These are phyloP conservation scores for Favolaschia claudopus DNA, from an alignment of 768 basidiomycete species.

Conservation along the genomic window DNA sequence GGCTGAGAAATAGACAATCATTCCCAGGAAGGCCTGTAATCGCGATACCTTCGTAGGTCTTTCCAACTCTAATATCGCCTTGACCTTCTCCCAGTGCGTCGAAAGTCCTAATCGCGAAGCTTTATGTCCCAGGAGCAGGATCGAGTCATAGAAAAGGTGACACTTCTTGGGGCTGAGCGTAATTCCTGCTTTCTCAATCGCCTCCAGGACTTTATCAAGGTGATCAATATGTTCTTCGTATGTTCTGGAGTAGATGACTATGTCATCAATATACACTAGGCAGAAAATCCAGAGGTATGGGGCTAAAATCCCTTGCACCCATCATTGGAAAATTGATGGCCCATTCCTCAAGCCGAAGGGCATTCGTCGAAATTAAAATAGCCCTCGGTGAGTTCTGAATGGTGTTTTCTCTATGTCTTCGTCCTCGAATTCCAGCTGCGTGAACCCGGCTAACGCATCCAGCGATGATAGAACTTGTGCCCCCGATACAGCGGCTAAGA, in stretches of 20 bases:
- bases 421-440: too few species aligned
- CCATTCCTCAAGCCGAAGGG: too few species aligned
- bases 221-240: constrained; percentile 1
- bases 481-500: neutral
- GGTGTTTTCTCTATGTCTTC: too few species aligned
- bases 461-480: neutral
- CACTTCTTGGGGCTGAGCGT: constrained; percentile 1
- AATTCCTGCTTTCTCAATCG: constrained; percentile 20
- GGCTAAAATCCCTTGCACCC: neutral
- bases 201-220: constrained; percentile 18
- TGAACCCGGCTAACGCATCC: too few species aligned
- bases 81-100: constrained; percentile 14
- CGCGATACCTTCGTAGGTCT: neutral
- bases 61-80: constrained; percentile 1
- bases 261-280: constrained; percentile 1
- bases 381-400: too few species aligned
- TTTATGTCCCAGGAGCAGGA: constrained; percentile 2
- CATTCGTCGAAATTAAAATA: too few species aligned
- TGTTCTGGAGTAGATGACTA: neutral
- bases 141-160: neutral
- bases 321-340: neutral
- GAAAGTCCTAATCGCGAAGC: constrained; percentile 4
- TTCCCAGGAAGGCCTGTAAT: constrained; percentile 30
- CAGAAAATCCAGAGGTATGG: constrained; percentile 3
- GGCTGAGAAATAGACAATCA: constrained; percentile 15